Percentiles rank a stretch among this genome's conserved stretches.
Conservation (phyloP, 192 early-diverging fungal genomes). For the Entomortierella chlamydospora region DNA sequence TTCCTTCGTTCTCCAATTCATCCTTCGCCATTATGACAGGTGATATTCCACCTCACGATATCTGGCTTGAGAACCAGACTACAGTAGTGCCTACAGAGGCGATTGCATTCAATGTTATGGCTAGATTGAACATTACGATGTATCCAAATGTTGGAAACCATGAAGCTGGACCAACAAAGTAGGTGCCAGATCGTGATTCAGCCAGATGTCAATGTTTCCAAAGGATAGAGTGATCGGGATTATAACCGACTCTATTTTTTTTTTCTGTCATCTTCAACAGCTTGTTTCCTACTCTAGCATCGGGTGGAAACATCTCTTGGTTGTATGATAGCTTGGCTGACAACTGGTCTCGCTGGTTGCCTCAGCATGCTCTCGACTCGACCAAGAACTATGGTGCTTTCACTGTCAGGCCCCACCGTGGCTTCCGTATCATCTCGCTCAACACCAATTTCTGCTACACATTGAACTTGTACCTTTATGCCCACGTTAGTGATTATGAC, state of each 20-base stretch:
- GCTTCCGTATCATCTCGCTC: constrained; percentile 61
- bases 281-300: constrained; percentile 23
- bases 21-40: constrained; percentile 59
- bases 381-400: constrained; percentile 59
- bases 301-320: constrained; percentile 47
- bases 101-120: constrained; percentile 4
- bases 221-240: too few species aligned
- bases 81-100: constrained; percentile 3
- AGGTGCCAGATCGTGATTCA: too few species aligned
- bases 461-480: constrained; percentile 64
- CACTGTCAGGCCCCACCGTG: constrained; percentile 43
- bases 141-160: constrained; percentile 66
- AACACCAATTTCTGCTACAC: constrained; percentile 71
- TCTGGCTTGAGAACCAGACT: constrained; percentile 15
- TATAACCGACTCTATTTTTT: too few species aligned
- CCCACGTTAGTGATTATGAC: constrained; percentile 47
- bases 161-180: constrained; percentile 62
- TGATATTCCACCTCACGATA: constrained; percentile 56
- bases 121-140: constrained; percentile 2
- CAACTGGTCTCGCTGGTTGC: constrained; percentile 60
- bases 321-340: constrained; percentile 56
- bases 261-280: background rate
- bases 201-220: too few species aligned
- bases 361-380: constrained; percentile 22
- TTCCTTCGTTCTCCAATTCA: constrained; percentile 38